Base-by-base conservation (phyloP, 257 asterid species). In the Ilex asprella region DNA sequence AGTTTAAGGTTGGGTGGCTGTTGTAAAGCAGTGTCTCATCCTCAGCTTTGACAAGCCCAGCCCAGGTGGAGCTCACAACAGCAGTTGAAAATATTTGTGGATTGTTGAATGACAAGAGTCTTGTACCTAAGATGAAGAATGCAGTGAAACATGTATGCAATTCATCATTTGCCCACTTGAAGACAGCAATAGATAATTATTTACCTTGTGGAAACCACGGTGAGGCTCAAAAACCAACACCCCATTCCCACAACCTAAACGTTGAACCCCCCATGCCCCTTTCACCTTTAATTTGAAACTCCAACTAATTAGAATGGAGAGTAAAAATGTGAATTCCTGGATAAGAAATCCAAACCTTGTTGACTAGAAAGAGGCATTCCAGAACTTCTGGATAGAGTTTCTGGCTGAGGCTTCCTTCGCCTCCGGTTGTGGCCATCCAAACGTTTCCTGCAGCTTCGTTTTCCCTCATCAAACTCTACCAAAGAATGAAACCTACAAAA, bases 361-460 rank as follows among this genome's bases (percentile, higher is more conserved):
- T 75, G 77, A 64, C 64, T 67, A 16, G 89, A 65, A 68, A 81
- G 80, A 55, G 58, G 59, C 31, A 81, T 44, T 44, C 83, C 76
- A 1, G 89, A 60, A 64, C 47, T 81, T 55, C 74, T 73, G 61
- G 78, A 47, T 41, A 76, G 57, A 50, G 82, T 9, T 55, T 84
- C 95, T 2, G 88, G 84, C 62, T 83, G 96, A 59, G 98, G 89
- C 79, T 91, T 91, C 77, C 98, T 81, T 68, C 98, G 78, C 76
- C 98, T 71, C 64, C 90, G 56, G 69, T 91, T 91, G 66, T 91
- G 98, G 50, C 97, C 97, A 29, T 86, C 96, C 0, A 92, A 89
- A 30, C 99, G 86, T 61, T 92, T 92, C 63, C 98, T 79, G 76
- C 98, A 92, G 79, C 98, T 92, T 29, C 95, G 74, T 67, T 89